Conservation (phyloP, 148 eudicot species). For the Vaccinium vitisidaea region DNA sequence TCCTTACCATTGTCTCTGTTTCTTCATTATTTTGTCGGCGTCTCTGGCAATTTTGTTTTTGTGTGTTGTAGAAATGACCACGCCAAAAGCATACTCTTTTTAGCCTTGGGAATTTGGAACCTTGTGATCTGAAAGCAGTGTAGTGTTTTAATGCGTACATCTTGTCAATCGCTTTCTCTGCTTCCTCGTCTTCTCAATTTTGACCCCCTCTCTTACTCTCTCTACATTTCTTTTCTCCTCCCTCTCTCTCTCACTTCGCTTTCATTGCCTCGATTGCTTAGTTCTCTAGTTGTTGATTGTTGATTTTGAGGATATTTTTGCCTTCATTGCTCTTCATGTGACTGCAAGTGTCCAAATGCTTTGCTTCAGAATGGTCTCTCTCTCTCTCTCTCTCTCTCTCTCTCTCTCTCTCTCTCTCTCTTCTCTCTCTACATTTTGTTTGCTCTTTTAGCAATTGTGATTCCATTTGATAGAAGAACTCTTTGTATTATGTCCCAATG, state of each 20-base stretch:
- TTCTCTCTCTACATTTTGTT: background rate
- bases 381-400: background rate
- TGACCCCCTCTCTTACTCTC: background rate
- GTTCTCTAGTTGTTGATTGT: background rate
- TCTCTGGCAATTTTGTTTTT: no score
- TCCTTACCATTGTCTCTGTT: background rate
- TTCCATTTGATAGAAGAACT: conserved; percentile 42
- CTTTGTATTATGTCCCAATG: conserved; percentile 4
- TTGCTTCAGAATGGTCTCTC: background rate
- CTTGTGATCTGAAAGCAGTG: background rate
- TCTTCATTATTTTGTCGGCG: background rate
- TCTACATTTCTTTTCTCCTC: background rate
- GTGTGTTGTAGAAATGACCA: background rate
- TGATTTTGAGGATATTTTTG: background rate
- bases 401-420: background rate
- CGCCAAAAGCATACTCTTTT: background rate
- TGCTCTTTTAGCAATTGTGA: background rate
- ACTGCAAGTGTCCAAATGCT: background rate
- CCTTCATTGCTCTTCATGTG: background rate
- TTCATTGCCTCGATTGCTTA: background rate
- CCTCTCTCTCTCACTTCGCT: background rate
- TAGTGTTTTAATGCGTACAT: background rate
- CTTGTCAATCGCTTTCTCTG: background rate
- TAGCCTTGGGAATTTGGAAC: background rate
- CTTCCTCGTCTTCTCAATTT: background rate